Base-by-base conservation (phyloP, 2,329 filamentous ascomycete species). In the Paraconiothyrium sp. region DNA sequence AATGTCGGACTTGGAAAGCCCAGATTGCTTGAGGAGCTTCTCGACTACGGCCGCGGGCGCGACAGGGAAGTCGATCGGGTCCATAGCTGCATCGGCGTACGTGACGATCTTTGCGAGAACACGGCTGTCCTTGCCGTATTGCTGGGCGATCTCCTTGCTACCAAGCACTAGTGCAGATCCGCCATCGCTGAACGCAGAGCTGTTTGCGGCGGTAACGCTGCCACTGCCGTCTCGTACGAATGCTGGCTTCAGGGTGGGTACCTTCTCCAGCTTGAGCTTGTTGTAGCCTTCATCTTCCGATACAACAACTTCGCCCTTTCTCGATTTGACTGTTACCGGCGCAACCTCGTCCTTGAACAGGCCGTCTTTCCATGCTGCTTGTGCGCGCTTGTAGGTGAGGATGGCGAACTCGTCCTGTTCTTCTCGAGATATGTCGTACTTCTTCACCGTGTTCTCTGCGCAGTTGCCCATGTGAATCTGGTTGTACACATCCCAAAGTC, bases 391-490 rank as follows among this genome's bases (percentile, higher is more conserved):
- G 80, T 97, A 99, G 4, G 91, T 95, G 77, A 88, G 86, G 63
- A 97, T 93, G 14, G 95, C 92, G 75, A 96, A 98, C 66, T 90
- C 86, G 73, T 99, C 95, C 82, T 99, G 95, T 77, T 92, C 89
- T 79, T 97, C 89, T 14, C 95, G 85, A 9, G 90, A 90, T 65
- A 99, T 87, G 0, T 86, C 83, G 79, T 92, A 87, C 72, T 94
- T 94, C 84, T 97, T 97, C 51, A 92, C 95, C 1, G 94, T 97
- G 69, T 90, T 92, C 83, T 99, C 95, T 16, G 94, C 94, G 76
- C 95, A 99, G 71, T 95, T 93, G 47, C 95, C 95, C 95, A 99
- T 99, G 81, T 98, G 95, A 74, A 97, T 91, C 76, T 97, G 88
- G 78, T 97, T 93, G 80, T 97, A 99, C 14, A 97, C 94, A 76